Evolutionary conservation across 2,329 filamentous ascomycete species (phyloP).

Genomic region (Sordariomycetes sp.): DNA sequence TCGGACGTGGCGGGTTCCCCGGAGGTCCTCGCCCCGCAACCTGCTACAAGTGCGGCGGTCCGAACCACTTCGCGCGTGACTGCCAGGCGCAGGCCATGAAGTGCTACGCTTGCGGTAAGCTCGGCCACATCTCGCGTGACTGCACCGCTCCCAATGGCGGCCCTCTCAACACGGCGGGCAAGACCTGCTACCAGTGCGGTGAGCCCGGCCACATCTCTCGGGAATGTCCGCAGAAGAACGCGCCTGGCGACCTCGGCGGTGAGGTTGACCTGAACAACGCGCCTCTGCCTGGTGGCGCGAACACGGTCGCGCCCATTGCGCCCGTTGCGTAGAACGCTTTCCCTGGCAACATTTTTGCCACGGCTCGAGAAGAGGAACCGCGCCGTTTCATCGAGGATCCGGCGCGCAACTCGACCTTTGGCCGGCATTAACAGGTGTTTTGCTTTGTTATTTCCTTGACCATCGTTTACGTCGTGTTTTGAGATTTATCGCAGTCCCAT

Average conservation of each 20-base stretch:
- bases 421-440: not conserved
- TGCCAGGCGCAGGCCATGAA: conserved; percentile 99
- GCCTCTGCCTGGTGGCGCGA: conserved; percentile 15
- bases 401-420: not conserved
- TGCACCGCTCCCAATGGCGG: conserved; percentile 96
- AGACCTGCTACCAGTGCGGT: conserved; percentile 97
- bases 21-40: conserved; percentile 56
- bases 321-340: conserved; percentile 19
- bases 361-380: not conserved
- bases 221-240: conserved; percentile 69
- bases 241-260: conserved; percentile 29
- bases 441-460: not conserved
- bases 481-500: not conserved
- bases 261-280: conserved; percentile 29
- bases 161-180: conserved; percentile 86
- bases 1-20: conserved; percentile 57
- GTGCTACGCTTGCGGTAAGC: conserved; percentile 93
- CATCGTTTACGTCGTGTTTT: not conserved
- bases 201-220: conserved; percentile 93
- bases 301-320: conserved; percentile 25
- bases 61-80: conserved; percentile 96
- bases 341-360: not conserved
- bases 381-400: not conserved
- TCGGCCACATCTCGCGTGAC: conserved; percentile 84
- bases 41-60: conserved; percentile 67